Base-by-base conservation (phyloP, 108 stramenopile genomes). In the Cylindrotheca fusiformis region DNA sequence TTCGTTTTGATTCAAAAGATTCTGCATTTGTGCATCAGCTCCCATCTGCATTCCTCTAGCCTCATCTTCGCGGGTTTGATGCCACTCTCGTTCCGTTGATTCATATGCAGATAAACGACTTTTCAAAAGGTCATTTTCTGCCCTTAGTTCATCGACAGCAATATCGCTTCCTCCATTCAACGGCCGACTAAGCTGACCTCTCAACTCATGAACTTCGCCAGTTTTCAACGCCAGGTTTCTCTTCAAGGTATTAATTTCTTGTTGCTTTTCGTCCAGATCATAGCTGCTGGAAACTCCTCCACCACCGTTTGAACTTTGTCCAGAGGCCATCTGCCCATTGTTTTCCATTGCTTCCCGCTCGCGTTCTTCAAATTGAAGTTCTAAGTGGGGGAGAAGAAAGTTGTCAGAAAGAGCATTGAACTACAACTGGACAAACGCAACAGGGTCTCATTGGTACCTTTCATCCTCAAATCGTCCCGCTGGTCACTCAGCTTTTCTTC, bases 271-370 rank as follows among this genome's bases (percentile, higher is more conserved):
- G 21, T 53, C 26, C 2, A 26, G 2, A 24, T 53, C 26, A 3
- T 23, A 53, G 18, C 2, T 27, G 3, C 26, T 27, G 52, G 18
- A 18, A 24, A 26, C 2, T 23, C 26, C 10, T 22, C 22, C 48
- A 48, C 22, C 48, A 2, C 22, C 48, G n/a, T n/a, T n/a, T n/a
- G n/a, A n/a, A n/a, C n/a, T n/a, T n/a, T n/a, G n/a, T 41, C 36
- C 36, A 6, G 36, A 41, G 10, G 52, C 2, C 2, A 53, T 53
- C 23, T 53, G 52, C n/a, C n/a, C n/a, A 3, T 53, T 53, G 36
- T 41, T 41, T n/a, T 69, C 68, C 5, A 28, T 6, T 27, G 53
- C 32, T n/a, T 60, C 57, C n/a, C 52, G 49, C 23, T 58, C 67
- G 1, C 47, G 36, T 30, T 67, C 67, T n/a, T 67, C 27, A 5